phyloP scores from a whole-genome alignment of 176 grass and related monocot genomes.

The Echinochloa phyllopogon region DNA sequence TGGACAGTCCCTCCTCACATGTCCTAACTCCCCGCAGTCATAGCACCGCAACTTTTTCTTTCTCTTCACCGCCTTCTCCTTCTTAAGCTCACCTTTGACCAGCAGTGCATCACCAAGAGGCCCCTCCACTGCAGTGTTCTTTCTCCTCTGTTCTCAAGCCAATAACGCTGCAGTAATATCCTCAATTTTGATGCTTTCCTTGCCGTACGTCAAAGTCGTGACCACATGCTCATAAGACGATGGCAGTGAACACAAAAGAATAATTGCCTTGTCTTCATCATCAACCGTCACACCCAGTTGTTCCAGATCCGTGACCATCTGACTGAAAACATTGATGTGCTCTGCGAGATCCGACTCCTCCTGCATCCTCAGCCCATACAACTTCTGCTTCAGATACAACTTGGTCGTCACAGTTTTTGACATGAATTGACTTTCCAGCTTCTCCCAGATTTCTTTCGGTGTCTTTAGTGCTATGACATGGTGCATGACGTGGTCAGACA shows the following conservation, averaged over 20 bases:
- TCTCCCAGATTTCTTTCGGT: not conserved
- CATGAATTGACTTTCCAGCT: not conserved
- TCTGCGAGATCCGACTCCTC: not conserved
- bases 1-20: not conserved
- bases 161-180: not conserved
- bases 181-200: not conserved
- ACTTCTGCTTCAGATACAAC: not conserved
- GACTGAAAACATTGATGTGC: not conserved
- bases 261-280: not conserved
- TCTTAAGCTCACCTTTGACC: not conserved
- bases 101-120: no score
- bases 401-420: not conserved
- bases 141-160: no score
- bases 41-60: not conserved
- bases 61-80: not conserved
- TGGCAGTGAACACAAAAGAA: not conserved
- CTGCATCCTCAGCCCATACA: not conserved
- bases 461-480: not conserved
- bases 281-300: not conserved
- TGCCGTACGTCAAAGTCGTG: not conserved
- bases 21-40: not conserved
- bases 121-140: no score
- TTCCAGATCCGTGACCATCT: not conserved
- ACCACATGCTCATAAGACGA: not conserved
- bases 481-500: not conserved